A percentile compares a stretch with the other conserved stretches of the same genome.
These are phyloP conservation scores for Inga laurina DNA, from an alignment of 306 rosid genomes.

Conservation along the genomic window DNA sequence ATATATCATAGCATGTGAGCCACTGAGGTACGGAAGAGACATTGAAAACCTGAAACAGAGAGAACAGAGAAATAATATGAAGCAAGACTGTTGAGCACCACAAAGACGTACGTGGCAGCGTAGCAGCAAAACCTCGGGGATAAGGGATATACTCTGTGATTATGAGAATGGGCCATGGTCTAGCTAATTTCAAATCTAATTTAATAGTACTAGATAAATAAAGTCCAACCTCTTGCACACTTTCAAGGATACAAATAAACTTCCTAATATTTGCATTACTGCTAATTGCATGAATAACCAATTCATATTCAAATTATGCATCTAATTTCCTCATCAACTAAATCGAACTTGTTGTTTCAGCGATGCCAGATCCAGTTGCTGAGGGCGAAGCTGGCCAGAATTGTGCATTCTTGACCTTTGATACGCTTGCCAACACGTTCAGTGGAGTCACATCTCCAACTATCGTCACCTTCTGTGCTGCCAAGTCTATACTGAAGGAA, in stretches of 20 bases:
- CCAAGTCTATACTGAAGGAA: constrained; percentile 83
- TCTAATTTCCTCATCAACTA: constrained; percentile 10
- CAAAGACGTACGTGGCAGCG: constrained; percentile 33
- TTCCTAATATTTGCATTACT: constrained; percentile 41
- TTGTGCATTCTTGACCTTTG: constrained; percentile 92
- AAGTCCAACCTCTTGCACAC: background rate
- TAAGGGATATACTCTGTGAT: background rate
- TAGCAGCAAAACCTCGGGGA: constrained; percentile 37
- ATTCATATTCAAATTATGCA: constrained; percentile 29
- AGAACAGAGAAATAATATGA: background rate
- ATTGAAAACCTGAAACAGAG: background rate
- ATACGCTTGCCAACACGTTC: constrained; percentile 74
- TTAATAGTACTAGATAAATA: background rate
- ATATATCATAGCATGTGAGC: background rate
- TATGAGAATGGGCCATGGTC: background rate
- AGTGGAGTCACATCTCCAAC: constrained; percentile 76
- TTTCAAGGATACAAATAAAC: constrained; percentile 8
- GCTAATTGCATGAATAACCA: constrained; percentile 31
- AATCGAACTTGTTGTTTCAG: constrained; percentile 34
- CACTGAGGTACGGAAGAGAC: background rate
- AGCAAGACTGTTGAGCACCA: constrained; percentile 36
- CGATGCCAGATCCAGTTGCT: constrained; percentile 28
- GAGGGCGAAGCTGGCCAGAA: constrained; percentile 63
- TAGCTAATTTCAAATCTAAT: constrained; percentile 13
- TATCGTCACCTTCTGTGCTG: constrained; percentile 91